Base-by-base conservation (phyloP, 2,329 filamentous ascomycete genomes). In the Paraconiothyrium sp. region DNA sequence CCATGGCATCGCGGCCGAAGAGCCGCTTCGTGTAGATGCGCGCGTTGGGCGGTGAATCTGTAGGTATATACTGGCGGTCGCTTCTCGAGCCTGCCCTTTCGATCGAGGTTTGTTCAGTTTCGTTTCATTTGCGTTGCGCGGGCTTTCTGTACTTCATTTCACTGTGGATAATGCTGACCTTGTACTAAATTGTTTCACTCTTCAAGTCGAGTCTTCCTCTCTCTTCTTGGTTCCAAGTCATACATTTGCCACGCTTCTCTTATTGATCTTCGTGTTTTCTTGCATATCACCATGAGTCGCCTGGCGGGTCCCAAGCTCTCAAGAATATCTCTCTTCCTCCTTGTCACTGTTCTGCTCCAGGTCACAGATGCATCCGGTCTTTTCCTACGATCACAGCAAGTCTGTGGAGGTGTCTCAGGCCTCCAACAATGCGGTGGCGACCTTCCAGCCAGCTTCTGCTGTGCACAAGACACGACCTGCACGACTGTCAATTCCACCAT, bases 391-490 rank as follows among this genome's bases (percentile, higher is more conserved):
- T 72, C 76, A 64, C 66, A 69, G 56, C 54, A 64, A 44, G 83
- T 81, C 41, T 91, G 89, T 77, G 79, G 84, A 43, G 82, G 84
- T 39, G 71, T 81, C 16, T 67, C 75, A 54, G 84, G 63, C 16
- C 75, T 87, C 59, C 75, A 79, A 20, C 81, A 83, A 66, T 92
- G 90, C 73, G 78, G 84, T 27, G 63, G 79, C 32, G 81, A 80
- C 34, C 82, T 92, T 24, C 89, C 90, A 1, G 81, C 80, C 55
- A 83, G 85, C 73, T 92, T 93, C 74, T 93, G 90, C 81, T 94
- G 91, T 72, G 78, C 84, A 3, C 63, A 78, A 32, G 78, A 75
- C 20, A 80, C 83, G 7, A 82, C 73, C 2, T 94, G 91, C 78
- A 80, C 87, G 44, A 70, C 83, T 1, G 84, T 93, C 50, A 80